A percentile compares a stretch with the other conserved stretches of the same genome.
Evolutionary conservation across 2,329 filamentous ascomycete species (phyloP).

Genomic region (Epichloe uncinata): DNA sequence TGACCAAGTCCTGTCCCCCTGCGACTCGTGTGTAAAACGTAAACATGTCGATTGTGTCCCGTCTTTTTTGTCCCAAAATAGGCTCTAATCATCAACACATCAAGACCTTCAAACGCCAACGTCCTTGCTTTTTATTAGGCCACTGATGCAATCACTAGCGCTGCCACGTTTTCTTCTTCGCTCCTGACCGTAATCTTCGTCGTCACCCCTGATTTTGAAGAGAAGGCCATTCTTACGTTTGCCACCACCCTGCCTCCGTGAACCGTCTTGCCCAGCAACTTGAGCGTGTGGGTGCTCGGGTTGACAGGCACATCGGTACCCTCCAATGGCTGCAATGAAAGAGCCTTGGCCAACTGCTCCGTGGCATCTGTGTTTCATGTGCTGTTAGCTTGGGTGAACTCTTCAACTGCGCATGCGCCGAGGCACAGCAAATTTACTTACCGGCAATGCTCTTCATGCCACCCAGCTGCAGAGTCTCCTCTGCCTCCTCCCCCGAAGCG

Average conservation of each 20-base stretch:
- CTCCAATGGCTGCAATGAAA: slow-evolving; percentile 87
- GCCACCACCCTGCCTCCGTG: slow-evolving; percentile 79
- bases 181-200: slow-evolving; percentile 88
- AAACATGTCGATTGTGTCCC: background rate
- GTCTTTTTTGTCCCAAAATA: background rate
- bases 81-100: slow-evolving; percentile 20
- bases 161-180: slow-evolving; percentile 85
- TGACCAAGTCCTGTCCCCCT: background rate
- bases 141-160: slow-evolving; percentile 71
- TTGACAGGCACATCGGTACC: slow-evolving; percentile 85
- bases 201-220: slow-evolving; percentile 82
- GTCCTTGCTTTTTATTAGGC: slow-evolving; percentile 38
- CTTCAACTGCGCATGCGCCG: background rate
- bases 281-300: slow-evolving; percentile 84
- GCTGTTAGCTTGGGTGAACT: slow-evolving; percentile 11
- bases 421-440: slow-evolving; percentile 32
- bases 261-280: slow-evolving; percentile 91
- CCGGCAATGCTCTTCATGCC: slow-evolving; percentile 86
- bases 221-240: slow-evolving; percentile 84
- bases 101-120: slow-evolving; percentile 24
- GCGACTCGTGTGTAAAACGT: background rate
- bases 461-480: slow-evolving; percentile 79
- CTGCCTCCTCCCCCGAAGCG: slow-evolving; percentile 75
- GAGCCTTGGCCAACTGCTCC: slow-evolving; percentile 71
- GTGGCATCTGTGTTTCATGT: slow-evolving; percentile 60